Conservation (phyloP, 2,329 filamentous ascomycete species). For the Diplocarpon rosae region DNA sequence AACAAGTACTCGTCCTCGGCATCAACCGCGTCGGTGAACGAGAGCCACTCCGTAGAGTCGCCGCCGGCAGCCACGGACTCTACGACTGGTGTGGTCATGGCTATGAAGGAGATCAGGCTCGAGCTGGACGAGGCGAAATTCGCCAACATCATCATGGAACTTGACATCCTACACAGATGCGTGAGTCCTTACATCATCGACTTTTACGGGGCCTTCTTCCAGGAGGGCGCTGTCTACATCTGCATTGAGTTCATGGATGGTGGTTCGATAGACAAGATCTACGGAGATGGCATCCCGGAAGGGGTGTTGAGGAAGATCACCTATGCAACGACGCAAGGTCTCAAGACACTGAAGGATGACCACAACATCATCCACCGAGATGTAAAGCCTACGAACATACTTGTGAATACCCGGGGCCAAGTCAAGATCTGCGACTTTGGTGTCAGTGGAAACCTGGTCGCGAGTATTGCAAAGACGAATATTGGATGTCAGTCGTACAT, state of each 20-base stretch:
- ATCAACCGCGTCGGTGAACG: constrained; percentile 27
- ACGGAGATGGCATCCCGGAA: constrained; percentile 82
- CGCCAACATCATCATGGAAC: constrained; percentile 91
- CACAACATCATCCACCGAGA: constrained; percentile 99
- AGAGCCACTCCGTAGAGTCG: constrained; percentile 24
- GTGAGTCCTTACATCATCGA: constrained; percentile 95
- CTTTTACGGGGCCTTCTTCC: constrained; percentile 98
- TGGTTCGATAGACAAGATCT: constrained; percentile 93
- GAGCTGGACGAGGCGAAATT: constrained; percentile 97
- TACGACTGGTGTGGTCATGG: constrained; percentile 74
- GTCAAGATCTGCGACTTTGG: constrained; percentile 99
- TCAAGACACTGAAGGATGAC: constrained; percentile 90
- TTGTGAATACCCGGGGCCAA: constrained; percentile 80
- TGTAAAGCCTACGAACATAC: constrained; percentile 97
- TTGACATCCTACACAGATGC: constrained; percentile 92
- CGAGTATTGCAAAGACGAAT: constrained; percentile 96
- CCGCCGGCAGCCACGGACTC: constrained; percentile 32
- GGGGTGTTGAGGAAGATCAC: constrained; percentile 82
- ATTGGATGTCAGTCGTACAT: constrained; percentile 99
- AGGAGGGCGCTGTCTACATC: constrained; percentile 97
- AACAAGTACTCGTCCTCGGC: constrained; percentile 28
- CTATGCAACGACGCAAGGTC: constrained; percentile 75
- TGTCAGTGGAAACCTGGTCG: constrained; percentile 90
- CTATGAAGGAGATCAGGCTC: constrained; percentile 96
- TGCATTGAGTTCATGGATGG: constrained; percentile 99